Evolutionary conservation across 495 filamentous ascomycete genomes (phyloP), one percentile per base, ranked within the genome.

Genomic region (Penicillium daleae): DNA sequence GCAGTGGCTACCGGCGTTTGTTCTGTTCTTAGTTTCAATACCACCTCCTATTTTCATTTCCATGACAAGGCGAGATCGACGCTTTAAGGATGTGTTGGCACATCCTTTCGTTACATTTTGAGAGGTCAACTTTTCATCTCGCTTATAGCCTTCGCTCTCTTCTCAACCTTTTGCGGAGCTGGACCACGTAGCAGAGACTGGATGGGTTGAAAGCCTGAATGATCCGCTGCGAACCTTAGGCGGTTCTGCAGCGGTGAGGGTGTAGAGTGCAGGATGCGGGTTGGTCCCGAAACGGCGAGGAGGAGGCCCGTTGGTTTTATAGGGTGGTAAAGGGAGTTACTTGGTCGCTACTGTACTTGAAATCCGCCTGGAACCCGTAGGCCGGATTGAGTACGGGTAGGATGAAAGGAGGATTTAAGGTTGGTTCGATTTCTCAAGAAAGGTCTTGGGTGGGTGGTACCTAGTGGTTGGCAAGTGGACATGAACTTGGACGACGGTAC

Each of bases 1-100:
- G 63, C 54, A 61, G 54, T 46, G 59, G 63, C 60, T 15, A 35
- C 42, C 35, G 61, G 56, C 54, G 61, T 46, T 62, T 66, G 40
- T 55, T 35, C 54, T 52, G 53, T 60, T 51, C 58, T 60, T 52
- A 59, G 44, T 52, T 52, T 19, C 27, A 32, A 32, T 54, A 32
- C 42, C 51, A 56, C 19, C 21, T 31, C 48, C 29, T 62, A 63
- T 46, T 44, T 62, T 62, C 53, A 46, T 50, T 61, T 66, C 61
- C 22, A 60, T 42, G 58, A 60, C 29, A 35, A 27, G 22, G 46
- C 46, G 12, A 27, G 22, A 17, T 54, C 35, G 51, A 54, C n/a
- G 27, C 33, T 17, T 17, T 33, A 37, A 27, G 57, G 32, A 21
- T n/a, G 6, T 42, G 58, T 33, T 49, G 54, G 17, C 58, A 44